Evolutionary conservation across 2,329 filamentous ascomycete species (phyloP).

Genomic region (Magnaporthiopsis rhizophila): DNA sequence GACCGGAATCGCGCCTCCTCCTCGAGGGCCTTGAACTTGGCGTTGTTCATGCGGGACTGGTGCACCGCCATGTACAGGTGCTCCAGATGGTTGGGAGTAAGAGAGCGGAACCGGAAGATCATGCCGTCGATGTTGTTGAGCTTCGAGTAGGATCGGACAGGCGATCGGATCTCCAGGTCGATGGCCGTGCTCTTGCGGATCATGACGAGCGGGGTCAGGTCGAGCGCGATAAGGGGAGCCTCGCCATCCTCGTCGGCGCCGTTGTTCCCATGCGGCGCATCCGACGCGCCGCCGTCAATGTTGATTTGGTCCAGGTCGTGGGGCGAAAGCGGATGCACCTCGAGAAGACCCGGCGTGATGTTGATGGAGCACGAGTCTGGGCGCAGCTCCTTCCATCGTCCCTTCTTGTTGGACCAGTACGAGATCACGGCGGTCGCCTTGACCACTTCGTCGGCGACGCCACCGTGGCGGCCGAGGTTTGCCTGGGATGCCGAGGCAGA

Average conservation of each 20-base stretch:
- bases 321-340: slow-evolving; percentile 40
- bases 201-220: slow-evolving; percentile 85
- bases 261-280: slow-evolving; percentile 23
- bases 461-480: slow-evolving; percentile 30
- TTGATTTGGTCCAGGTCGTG: background rate
- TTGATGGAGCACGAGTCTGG: slow-evolving; percentile 44
- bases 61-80: slow-evolving; percentile 82
- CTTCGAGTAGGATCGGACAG: slow-evolving; percentile 63
- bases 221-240: slow-evolving; percentile 58
- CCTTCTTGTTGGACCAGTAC: slow-evolving; percentile 53
- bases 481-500: slow-evolving; percentile 78
- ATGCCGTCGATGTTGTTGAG: slow-evolving; percentile 55
- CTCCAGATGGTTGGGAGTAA: slow-evolving; percentile 68
- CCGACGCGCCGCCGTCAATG: slow-evolving; percentile 18
- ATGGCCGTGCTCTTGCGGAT: slow-evolving; percentile 85
- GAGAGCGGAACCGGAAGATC: slow-evolving; percentile 86
- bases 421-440: slow-evolving; percentile 49
- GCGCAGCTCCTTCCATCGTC: slow-evolving; percentile 51
- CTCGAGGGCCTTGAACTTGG: slow-evolving; percentile 67
- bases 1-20: slow-evolving; percentile 63
- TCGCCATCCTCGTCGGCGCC: slow-evolving; percentile 22
- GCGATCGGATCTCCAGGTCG: slow-evolving; percentile 89
- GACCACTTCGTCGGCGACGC: slow-evolving; percentile 32
- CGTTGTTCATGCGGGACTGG: slow-evolving; percentile 81
- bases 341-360: slow-evolving; percentile 50